These are phyloP conservation scores for Hawksworthiomyces lignivorus DNA, from an alignment of 2,329 filamentous ascomycete species.

Conservation along the genomic window DNA sequence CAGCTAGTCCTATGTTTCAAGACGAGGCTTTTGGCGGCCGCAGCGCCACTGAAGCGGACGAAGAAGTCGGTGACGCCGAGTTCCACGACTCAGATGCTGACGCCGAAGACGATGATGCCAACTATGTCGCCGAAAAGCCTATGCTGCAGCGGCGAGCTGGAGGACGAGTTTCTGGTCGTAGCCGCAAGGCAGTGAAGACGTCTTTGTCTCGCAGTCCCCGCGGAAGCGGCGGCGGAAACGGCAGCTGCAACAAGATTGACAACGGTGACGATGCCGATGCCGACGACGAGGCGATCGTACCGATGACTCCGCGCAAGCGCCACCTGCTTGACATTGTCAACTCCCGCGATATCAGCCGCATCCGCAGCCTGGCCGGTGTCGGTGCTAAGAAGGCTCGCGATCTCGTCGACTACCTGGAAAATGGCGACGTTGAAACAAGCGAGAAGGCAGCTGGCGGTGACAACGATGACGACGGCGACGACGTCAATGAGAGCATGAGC, in stretches of 20 bases:
- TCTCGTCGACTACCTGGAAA: conserved; percentile 47
- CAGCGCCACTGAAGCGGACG: conserved; percentile 22
- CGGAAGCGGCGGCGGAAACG: neutral
- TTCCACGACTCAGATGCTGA: conserved; percentile 35
- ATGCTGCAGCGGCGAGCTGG: conserved; percentile 16
- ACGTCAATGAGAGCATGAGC: neutral
- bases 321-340: conserved; percentile 65
- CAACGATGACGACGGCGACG: conserved; percentile 20
- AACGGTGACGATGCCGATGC: conserved; percentile 26
- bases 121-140: conserved; percentile 22
- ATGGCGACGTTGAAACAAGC: conserved; percentile 28
- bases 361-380: conserved; percentile 61
- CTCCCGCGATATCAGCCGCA: conserved; percentile 58
- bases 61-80: conserved; percentile 32
- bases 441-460: conserved; percentile 20
- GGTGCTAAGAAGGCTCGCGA: conserved; percentile 64
- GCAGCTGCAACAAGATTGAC: no score
- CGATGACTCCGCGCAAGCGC: conserved; percentile 44
- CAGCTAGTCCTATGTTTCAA: conserved; percentile 24
- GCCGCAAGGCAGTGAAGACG: conserved; percentile 19
- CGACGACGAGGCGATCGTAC: conserved; percentile 33
- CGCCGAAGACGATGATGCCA: conserved; percentile 31
- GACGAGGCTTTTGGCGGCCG: conserved; percentile 24
- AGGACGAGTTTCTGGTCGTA: neutral
- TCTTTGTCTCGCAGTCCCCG: conserved; percentile 15